These are phyloP conservation scores for Erigeron philadelphicus DNA, from an alignment of 140 eudicot species.

Conservation along the genomic window DNA sequence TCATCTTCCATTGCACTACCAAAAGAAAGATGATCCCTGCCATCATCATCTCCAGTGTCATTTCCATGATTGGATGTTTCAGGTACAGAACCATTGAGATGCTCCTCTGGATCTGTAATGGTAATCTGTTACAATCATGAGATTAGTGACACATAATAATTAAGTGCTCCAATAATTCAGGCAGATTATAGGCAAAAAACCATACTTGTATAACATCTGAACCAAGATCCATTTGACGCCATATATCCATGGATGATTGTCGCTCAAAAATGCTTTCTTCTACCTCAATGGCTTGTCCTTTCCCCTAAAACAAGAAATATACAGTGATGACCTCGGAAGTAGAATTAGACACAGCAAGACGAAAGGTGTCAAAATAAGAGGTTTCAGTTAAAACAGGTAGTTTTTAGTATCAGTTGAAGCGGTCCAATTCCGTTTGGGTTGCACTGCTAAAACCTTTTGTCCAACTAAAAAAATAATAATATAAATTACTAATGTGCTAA, in stretches of 20 bases:
- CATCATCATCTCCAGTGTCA: conserved; percentile 24
- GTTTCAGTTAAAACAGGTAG: background rate
- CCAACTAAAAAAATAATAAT: background rate
- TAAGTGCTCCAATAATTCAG: conserved; percentile 11
- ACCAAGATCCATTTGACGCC: conserved; percentile 39
- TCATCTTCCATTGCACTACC: conserved; percentile 43
- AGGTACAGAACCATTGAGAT: conserved; percentile 15
- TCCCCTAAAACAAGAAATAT: conserved; percentile 32
- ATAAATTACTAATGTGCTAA: background rate
- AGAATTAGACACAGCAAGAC: background rate
- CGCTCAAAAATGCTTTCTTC: conserved; percentile 51
- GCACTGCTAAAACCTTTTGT: background rate
- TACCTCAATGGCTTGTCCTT: conserved; percentile 51
- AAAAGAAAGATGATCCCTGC: conserved; percentile 31
- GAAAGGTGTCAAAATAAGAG: background rate
- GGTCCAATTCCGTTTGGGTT: background rate
- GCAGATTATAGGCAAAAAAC: background rate
- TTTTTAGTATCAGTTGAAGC: background rate
- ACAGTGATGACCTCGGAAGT: background rate
- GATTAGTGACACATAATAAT: conserved; percentile 15
- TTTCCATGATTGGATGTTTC: conserved; percentile 27
- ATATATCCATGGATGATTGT: conserved; percentile 43
- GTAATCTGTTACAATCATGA: conserved; percentile 33
- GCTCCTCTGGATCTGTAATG: conserved; percentile 42
- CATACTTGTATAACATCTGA: conserved; percentile 54